Conservation (phyloP, 305 asterid genomes). For the Ilex paraguariensis region DNA sequence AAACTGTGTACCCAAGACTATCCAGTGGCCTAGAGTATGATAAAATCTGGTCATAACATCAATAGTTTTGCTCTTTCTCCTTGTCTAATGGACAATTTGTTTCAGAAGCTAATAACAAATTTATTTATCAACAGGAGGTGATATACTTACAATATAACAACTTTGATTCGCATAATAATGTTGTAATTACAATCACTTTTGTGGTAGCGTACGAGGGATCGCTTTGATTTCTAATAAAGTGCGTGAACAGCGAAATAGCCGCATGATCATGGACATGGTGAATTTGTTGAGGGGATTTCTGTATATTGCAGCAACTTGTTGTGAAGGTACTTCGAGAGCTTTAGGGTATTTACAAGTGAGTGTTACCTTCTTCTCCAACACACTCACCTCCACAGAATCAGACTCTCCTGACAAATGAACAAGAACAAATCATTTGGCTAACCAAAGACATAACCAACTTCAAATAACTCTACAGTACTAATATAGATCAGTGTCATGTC, state of each 20-base stretch:
- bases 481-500: too few relatives aligned
- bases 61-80: too few relatives aligned
- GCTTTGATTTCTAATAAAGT: constrained; percentile 9
- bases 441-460: not conserved
- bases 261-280: constrained; percentile 24
- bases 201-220: not conserved
- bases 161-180: not conserved
- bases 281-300: constrained; percentile 32
- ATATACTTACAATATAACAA: not conserved
- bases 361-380: constrained; percentile 63
- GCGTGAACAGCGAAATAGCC: constrained; percentile 41
- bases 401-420: constrained; percentile 44
- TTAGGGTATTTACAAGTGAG: constrained; percentile 39
- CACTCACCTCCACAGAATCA: constrained; percentile 58
- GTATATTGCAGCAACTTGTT: constrained; percentile 9
- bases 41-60: too few relatives aligned
- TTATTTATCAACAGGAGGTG: not conserved
- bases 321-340: constrained; percentile 12
- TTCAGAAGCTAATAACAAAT: not conserved
- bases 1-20: too few relatives aligned
- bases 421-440: not conserved
- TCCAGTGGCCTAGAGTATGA: too few relatives aligned
- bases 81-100: too few relatives aligned
- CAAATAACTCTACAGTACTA: not conserved
- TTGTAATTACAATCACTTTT: not conserved